phyloP scores from a whole-genome alignment of 345 rosid genomes.

The Euphorbia lathyris region DNA sequence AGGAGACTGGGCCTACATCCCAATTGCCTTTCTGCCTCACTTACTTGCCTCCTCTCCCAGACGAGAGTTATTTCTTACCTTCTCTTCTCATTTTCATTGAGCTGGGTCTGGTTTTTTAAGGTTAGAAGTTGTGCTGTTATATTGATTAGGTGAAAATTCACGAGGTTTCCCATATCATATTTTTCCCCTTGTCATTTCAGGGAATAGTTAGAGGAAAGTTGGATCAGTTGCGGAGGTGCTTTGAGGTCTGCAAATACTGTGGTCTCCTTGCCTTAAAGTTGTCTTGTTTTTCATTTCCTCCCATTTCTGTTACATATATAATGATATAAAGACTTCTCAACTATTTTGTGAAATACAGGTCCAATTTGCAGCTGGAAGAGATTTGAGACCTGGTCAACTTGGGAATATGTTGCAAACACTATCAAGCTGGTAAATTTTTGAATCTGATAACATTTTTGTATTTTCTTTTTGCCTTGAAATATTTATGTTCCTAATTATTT shows the following conservation, averaged over 20 bases:
- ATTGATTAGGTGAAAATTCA: not conserved
- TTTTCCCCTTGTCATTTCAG: slow-evolving; percentile 33
- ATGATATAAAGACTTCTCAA: not conserved
- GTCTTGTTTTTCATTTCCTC: not conserved
- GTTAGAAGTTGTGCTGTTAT: not conserved
- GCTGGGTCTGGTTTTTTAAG: not conserved
- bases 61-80: not conserved
- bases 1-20: not conserved
- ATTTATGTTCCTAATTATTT: not conserved
- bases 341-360: slow-evolving; percentile 46
- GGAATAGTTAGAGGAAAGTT: slow-evolving; percentile 97
- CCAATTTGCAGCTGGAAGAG: slow-evolving; percentile 96
- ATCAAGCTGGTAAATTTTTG: slow-evolving; percentile 68
- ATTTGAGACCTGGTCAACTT: slow-evolving; percentile 86
- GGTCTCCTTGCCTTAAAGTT: not conserved
- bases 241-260: slow-evolving; percentile 55
- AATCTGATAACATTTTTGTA: not conserved
- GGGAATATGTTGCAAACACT: slow-evolving; percentile 81
- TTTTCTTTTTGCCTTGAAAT: not conserved
- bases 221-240: slow-evolving; percentile 89
- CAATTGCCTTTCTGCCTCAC: not conserved
- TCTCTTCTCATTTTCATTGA: not conserved
- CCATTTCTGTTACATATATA: not conserved
- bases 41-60: not conserved
- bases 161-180: slow-evolving; percentile 1